These are phyloP conservation scores for Aspergillus unguis DNA, from an alignment of 2,329 filamentous ascomycete species.

Conservation along the genomic window DNA sequence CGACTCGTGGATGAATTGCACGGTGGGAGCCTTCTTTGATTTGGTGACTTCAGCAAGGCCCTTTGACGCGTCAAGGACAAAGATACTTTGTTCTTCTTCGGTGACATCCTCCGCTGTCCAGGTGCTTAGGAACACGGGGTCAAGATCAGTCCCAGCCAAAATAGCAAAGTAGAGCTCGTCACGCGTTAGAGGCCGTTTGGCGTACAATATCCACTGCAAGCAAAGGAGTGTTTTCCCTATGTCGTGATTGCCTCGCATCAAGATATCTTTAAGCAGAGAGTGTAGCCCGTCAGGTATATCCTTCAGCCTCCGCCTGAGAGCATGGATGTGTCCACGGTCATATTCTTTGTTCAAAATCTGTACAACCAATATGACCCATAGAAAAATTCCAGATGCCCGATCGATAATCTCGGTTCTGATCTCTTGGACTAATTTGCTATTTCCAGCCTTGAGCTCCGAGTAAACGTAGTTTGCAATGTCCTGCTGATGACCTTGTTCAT, in stretches of 20 bases:
- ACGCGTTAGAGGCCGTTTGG: slow-evolving; percentile 22
- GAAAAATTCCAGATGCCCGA: slow-evolving; percentile 44
- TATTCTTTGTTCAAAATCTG: slow-evolving; percentile 44
- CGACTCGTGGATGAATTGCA: slow-evolving; percentile 40
- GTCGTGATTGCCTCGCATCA: slow-evolving; percentile 47
- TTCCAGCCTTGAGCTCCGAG: slow-evolving; percentile 26
- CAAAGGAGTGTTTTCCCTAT: slow-evolving; percentile 43
- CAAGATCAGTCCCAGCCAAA: not conserved
- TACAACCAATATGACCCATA: slow-evolving; percentile 46
- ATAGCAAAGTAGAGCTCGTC: slow-evolving; percentile 7
- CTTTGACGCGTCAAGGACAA: slow-evolving; percentile 27
- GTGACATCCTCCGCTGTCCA: not conserved
- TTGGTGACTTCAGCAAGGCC: slow-evolving; percentile 30
- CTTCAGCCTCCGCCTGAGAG: slow-evolving; percentile 31
- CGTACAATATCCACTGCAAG: slow-evolving; percentile 54
- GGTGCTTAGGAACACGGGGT: not conserved
- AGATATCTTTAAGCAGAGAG: slow-evolving; percentile 39
- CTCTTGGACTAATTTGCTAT: slow-evolving; percentile 17
- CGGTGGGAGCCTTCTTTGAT: slow-evolving; percentile 14
- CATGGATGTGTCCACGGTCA: slow-evolving; percentile 26
- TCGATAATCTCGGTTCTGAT: slow-evolving; percentile 32
- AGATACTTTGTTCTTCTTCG: slow-evolving; percentile 7
- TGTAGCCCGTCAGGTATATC: slow-evolving; percentile 43
- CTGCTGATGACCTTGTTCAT: slow-evolving; percentile 34
- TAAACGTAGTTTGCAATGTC: slow-evolving; percentile 39